phyloP scores from a whole-genome alignment of 2,329 filamentous ascomycete genomes.

The Penicillium expansum region DNA sequence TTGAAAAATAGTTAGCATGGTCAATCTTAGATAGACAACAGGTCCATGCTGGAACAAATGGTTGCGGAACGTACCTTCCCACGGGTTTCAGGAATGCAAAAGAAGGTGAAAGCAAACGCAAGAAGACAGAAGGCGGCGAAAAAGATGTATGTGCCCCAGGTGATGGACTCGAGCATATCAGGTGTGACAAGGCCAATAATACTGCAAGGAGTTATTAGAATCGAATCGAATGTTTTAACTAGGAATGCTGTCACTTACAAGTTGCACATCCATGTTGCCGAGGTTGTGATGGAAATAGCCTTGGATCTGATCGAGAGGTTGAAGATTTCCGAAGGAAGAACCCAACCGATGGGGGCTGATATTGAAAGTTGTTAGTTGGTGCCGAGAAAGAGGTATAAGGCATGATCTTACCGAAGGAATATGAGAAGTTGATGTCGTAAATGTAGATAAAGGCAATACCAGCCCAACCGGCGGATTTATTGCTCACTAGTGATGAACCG shows the following conservation, averaged over 20 bases:
- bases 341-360: conserved; percentile 39
- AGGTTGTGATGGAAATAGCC: conserved; percentile 40
- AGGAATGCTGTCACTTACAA: conserved; percentile 29
- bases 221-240: neutral
- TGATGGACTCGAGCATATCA: conserved; percentile 38
- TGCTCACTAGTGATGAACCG: no score
- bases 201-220: conserved; percentile 16
- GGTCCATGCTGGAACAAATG: no score
- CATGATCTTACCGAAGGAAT: no score
- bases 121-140: conserved; percentile 40
- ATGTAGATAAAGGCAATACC: no score
- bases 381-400: no score
- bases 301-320: conserved; percentile 39
- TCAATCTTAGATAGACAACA: neutral
- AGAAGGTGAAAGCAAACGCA: conserved; percentile 34
- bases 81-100: conserved; percentile 37
- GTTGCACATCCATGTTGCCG: conserved; percentile 41
- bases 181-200: conserved; percentile 40
- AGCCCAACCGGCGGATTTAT: no score
- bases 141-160: conserved; percentile 42
- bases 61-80: conserved; percentile 29
- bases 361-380: no score
- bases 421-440: no score
- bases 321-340: conserved; percentile 42
- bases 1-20: neutral